Percentiles rank a stretch among this genome's conserved stretches.
These are phyloP conservation scores for Orbilia brochopaga DNA, from an alignment of 2,329 filamentous ascomycete genomes.

Conservation along the genomic window DNA sequence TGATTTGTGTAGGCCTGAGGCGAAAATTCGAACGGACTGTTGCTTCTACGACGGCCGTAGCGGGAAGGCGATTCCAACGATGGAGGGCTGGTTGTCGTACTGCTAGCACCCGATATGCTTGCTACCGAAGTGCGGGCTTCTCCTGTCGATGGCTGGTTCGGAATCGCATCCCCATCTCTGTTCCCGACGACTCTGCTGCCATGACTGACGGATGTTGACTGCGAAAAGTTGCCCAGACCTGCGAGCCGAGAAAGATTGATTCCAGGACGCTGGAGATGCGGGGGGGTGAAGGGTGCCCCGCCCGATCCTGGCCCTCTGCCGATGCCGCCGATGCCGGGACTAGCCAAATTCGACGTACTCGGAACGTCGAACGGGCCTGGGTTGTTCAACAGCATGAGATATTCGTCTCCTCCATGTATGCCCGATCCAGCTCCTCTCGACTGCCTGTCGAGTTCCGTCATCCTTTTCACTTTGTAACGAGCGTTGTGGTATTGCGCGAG, in stretches of 20 bases:
- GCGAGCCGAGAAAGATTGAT: slow-evolving; percentile 35
- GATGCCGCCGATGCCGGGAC: slow-evolving; percentile 5
- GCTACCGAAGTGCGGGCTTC: slow-evolving; percentile 17
- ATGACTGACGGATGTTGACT: slow-evolving; percentile 15
- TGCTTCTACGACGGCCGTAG: slow-evolving; percentile 29
- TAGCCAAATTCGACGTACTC: slow-evolving; percentile 2
- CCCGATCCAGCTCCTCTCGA: slow-evolving; percentile 33
- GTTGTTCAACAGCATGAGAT: slow-evolving; percentile 32
- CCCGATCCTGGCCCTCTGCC: slow-evolving; percentile 1
- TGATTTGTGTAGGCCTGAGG: slow-evolving; percentile 8
- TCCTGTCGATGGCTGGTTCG: slow-evolving; percentile 11
- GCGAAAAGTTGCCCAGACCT: slow-evolving; percentile 35
- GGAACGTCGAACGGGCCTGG: slow-evolving; percentile 40
- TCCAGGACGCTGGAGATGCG: slow-evolving; percentile 34
- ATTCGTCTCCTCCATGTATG: slow-evolving; percentile 29
- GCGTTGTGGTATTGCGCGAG: slow-evolving; percentile 48
- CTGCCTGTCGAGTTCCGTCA: slow-evolving; percentile 49
- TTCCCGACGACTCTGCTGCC: not conserved
- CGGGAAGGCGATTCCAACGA: slow-evolving; percentile 24
- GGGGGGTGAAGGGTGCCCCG: slow-evolving; percentile 8
- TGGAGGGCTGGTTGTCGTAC: slow-evolving; percentile 13
- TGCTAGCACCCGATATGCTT: slow-evolving; percentile 18
- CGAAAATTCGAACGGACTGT: slow-evolving; percentile 30
- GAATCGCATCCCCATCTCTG: slow-evolving; percentile 12
- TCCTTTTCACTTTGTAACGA: slow-evolving; percentile 43